A percentile compares a stretch with the other conserved stretches of the same genome.
Evolutionary conservation across 2,329 filamentous ascomycete species (phyloP).

Genomic region (Grosmannia penicillata): DNA sequence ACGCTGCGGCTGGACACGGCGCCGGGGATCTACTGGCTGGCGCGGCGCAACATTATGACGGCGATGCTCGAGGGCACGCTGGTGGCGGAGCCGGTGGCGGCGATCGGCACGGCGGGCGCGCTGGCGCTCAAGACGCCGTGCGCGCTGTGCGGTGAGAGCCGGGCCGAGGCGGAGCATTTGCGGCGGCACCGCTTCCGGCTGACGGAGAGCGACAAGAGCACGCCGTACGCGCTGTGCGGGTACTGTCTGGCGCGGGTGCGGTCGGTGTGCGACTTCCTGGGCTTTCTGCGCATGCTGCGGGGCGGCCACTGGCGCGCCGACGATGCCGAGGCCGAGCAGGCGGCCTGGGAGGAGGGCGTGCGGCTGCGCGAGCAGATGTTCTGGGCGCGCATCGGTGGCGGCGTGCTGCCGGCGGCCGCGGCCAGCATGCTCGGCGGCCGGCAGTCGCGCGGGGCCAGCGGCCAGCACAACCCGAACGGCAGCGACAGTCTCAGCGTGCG

Average conservation of each 20-base stretch:
- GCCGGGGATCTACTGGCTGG: conserved; percentile 86
- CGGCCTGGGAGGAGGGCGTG: conserved; percentile 90
- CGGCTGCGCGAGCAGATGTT: conserved; percentile 89
- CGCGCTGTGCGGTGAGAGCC: conserved; percentile 73
- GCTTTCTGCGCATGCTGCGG: conserved; percentile 79
- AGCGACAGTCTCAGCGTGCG: background rate
- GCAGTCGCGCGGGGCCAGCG: background rate
- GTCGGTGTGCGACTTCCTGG: conserved; percentile 82
- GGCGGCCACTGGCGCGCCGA: conserved; percentile 85
- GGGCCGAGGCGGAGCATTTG: conserved; percentile 55
- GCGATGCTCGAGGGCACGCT: conserved; percentile 75
- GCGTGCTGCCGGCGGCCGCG: conserved; percentile 54
- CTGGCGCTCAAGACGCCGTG: conserved; percentile 27
- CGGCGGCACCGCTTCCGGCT: conserved; percentile 81
- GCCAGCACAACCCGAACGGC: background rate
- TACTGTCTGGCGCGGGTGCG: conserved; percentile 77
- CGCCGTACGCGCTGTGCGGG: conserved; percentile 77
- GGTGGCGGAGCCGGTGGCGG: conserved; percentile 68
- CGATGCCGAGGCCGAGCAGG: conserved; percentile 68
- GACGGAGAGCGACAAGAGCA: conserved; percentile 72
- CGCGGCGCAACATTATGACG: conserved; percentile 67
- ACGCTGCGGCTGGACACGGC: conserved; percentile 80
- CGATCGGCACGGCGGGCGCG: background rate
- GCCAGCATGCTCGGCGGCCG: background rate
- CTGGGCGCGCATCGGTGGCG: conserved; percentile 84